These are phyloP conservation scores for Stephanocyclus meneghinianus DNA, from an alignment of 352 stramenopile species.

Conservation along the genomic window DNA sequence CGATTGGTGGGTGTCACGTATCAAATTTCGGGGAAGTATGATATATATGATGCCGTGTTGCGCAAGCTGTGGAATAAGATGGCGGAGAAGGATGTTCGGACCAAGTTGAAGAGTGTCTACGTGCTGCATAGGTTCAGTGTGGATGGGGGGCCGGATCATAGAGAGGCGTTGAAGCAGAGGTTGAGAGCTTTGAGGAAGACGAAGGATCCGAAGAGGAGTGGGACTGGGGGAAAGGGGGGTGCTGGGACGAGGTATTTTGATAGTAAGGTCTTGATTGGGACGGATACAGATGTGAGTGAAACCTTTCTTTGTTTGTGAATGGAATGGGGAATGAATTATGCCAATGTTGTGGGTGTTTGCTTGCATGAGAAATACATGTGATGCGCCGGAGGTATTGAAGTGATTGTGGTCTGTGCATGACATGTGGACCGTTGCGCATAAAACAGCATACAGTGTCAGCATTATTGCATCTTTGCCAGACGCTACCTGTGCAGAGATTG, in stretches of 20 bases:
- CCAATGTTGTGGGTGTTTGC: background rate
- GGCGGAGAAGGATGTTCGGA: slow-evolving; percentile 79
- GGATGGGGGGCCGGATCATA: slow-evolving; percentile 78
- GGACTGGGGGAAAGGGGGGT: slow-evolving; percentile 29
- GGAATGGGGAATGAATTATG: background rate
- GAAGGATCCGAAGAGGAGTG: slow-evolving; percentile 78
- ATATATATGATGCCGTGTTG: slow-evolving; percentile 84
- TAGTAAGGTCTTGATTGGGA: slow-evolving; percentile 76
- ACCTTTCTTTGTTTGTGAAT: slow-evolving; percentile 2
- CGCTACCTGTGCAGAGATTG: no score
- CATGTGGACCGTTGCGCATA: no score
- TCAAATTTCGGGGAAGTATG: slow-evolving; percentile 81
- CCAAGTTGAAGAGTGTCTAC: slow-evolving; percentile 82
- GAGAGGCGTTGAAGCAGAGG: slow-evolving; percentile 76
- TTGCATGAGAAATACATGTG: background rate
- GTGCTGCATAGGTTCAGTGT: slow-evolving; percentile 81
- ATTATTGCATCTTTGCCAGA: no score
- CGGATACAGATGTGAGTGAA: slow-evolving; percentile 59
- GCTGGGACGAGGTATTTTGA: slow-evolving; percentile 77
- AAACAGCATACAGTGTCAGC: no score
- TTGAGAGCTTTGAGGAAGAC: slow-evolving; percentile 81
- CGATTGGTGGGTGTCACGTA: slow-evolving; percentile 82
- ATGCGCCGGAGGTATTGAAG: no score
- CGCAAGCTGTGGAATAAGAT: slow-evolving; percentile 85
- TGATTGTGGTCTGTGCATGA: no score